Base-by-base conservation (phyloP, 2,329 filamentous ascomycete genomes). In the Claviceps africana region DNA sequence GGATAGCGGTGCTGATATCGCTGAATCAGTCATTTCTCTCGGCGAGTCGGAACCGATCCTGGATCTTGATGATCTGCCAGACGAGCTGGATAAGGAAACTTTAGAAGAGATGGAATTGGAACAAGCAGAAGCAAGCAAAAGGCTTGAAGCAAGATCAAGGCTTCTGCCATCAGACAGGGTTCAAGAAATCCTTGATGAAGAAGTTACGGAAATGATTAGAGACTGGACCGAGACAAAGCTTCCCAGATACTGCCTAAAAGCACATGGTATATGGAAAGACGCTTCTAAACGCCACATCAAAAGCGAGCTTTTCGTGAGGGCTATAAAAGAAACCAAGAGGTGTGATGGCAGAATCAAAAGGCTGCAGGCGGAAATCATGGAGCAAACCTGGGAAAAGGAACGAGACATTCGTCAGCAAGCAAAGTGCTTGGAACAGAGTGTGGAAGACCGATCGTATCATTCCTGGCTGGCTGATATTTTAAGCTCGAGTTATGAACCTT, bases 171-270 rank as follows among this genome's bases (percentile, higher is more conserved):
- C 22, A 3, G 71, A 75, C 0, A 70, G 78, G 42, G 69, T 85
- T 22, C 65, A 74, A 3, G 57, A 63, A 0, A 65, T 78, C 13
- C 71, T 91, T 35, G 68, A 81, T 30, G 64, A 76, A 19, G 73
- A 70, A 28, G 73, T 86, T 11, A 60, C 68, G 7, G 64, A 70
- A 1, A 72, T 79, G 53, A 71, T 73, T 48, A 61, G 67, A 3
- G 63, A 66, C 4, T 91, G 86, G 85, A 65, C 66, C n/a, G 63
- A 70, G n/a, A 70, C 67, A 1, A 81, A 81, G 56, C 70, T 79
- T 7, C 76, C 79, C 0, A 77, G 71, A 50, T 68, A 78, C 15
- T 68, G 79, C 52, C 64, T 63, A 5, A 81, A 74, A 53, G 85
- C 84, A 0, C 75, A 78, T 60, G 65, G 62, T 3, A 57, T 85